These are phyloP conservation scores for Populus trichocarpa DNA, from an alignment of 441 rosid genomes.

Conservation along the genomic window DNA sequence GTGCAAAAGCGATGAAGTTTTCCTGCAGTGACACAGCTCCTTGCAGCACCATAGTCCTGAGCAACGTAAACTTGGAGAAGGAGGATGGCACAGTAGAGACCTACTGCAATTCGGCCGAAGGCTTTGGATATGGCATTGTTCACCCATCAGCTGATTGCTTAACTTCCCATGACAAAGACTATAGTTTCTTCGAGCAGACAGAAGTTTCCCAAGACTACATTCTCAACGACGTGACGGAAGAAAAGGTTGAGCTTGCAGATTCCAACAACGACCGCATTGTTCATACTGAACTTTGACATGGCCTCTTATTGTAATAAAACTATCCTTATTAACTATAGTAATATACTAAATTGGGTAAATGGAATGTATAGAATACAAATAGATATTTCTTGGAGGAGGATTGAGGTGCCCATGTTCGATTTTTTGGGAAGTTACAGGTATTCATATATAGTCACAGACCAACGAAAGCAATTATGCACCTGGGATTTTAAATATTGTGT, in stretches of 20 bases:
- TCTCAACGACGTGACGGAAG: slow-evolving; percentile 3
- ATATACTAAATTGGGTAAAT: neutral
- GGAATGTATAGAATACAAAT: neutral
- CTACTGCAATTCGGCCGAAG: slow-evolving; percentile 85
- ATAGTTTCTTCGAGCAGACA: neutral
- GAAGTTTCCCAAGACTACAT: slow-evolving; percentile 10
- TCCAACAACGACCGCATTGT: neutral
- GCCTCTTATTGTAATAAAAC: neutral
- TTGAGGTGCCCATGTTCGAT: slow-evolving; percentile 22
- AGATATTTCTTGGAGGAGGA: slow-evolving; percentile 33
- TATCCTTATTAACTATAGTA: slow-evolving; percentile 1
- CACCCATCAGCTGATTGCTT: slow-evolving; percentile 94
- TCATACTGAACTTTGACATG: slow-evolving; percentile 58
- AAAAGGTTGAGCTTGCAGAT: slow-evolving; percentile 12
- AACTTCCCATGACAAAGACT: slow-evolving; percentile 47
- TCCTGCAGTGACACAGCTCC: slow-evolving; percentile 89
- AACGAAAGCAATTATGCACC: neutral
- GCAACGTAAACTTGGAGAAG: slow-evolving; percentile 68
- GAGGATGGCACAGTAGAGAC: slow-evolving; percentile 71
- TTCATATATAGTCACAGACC: slow-evolving; percentile 11
- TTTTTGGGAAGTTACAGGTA: slow-evolving; percentile 24
- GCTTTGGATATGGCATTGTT: slow-evolving; percentile 66
- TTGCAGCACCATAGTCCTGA: slow-evolving; percentile 70
- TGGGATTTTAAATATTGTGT: neutral
- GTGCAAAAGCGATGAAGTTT: slow-evolving; percentile 67